phyloP scores from a whole-genome alignment of 2,329 filamentous ascomycete genomes.

The Fusarium musae region DNA sequence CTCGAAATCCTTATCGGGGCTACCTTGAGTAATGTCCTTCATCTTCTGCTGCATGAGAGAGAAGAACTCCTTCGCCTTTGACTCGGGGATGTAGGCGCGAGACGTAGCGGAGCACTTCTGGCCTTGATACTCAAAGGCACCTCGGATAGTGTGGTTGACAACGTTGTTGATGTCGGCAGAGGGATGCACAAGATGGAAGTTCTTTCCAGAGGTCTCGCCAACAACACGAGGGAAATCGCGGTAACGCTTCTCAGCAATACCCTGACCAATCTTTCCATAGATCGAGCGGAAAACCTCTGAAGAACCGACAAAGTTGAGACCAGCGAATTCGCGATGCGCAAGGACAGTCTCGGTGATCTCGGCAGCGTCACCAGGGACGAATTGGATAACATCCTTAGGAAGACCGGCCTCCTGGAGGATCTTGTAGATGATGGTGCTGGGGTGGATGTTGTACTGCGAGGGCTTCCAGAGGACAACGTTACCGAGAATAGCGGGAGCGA shows the following conservation, averaged over 20 bases:
- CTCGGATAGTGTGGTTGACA: conserved; percentile 84
- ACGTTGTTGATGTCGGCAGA: conserved; percentile 83
- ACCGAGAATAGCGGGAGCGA: conserved; percentile 85
- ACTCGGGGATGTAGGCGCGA: conserved; percentile 81
- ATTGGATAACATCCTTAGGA: conserved; percentile 89
- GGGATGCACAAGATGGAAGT: conserved; percentile 86
- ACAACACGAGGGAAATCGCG: conserved; percentile 87
- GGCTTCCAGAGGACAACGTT: conserved; percentile 98
- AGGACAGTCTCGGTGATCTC: conserved; percentile 83
- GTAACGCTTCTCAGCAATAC: conserved; percentile 84
- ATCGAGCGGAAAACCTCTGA: conserved; percentile 90
- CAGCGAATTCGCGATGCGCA: conserved; percentile 81
- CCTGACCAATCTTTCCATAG: conserved; percentile 85
- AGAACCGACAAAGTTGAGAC: conserved; percentile 94
- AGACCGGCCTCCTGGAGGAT: conserved; percentile 92
- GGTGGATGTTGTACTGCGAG: conserved; percentile 83
- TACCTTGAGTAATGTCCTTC: conserved; percentile 75
- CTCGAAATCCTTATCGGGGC: conserved; percentile 74
- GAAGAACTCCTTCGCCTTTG: conserved; percentile 77
- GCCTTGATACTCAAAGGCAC: conserved; percentile 89
- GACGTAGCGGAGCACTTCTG: conserved; percentile 92
- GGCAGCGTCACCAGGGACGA: conserved; percentile 87
- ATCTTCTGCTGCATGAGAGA: conserved; percentile 73
- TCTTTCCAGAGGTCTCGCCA: conserved; percentile 92
- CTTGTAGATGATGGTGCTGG: conserved; percentile 89